Conservation (phyloP, 345 rosid species). For the Hibiscus tridactylites region DNA sequence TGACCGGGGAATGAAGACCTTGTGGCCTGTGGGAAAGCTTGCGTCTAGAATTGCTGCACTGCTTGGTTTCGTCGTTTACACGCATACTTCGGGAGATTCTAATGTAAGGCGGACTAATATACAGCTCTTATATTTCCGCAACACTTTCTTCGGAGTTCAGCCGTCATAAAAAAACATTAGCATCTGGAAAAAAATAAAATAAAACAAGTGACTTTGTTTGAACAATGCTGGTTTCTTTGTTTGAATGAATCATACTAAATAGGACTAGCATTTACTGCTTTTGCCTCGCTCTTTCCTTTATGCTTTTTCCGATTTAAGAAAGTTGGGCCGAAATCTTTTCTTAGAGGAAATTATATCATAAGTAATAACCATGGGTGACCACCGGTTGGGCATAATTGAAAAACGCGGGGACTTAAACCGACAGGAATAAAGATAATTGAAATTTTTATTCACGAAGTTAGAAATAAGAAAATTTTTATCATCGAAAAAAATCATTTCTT, state of each 20-base stretch:
- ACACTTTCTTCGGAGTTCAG: background rate
- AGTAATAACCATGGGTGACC: too few species aligned
- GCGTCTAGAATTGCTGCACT: slow-evolving; percentile 7
- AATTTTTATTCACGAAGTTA: too few species aligned
- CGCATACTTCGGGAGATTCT: too few species aligned
- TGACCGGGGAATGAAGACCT: background rate
- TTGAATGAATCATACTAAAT: background rate
- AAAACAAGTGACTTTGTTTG: background rate
- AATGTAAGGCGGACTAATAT: too few species aligned
- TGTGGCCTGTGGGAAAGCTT: background rate
- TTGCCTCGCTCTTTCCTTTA: background rate
- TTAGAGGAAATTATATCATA: too few species aligned
- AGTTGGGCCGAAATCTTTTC: background rate
- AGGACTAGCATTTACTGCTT: background rate
- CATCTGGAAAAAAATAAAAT: background rate
- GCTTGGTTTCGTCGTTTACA: background rate
- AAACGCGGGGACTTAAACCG: too few species aligned
- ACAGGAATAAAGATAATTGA: too few species aligned
- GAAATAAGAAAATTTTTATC: too few species aligned
- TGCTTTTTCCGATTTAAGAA: background rate
- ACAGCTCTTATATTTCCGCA: background rate
- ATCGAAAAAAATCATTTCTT: too few species aligned
- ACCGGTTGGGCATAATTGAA: too few species aligned
- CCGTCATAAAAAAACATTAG: background rate
- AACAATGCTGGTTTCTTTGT: background rate